Base-by-base conservation (phyloP, 768 basidiomycete genomes). In the Rhizopogon rudus region DNA sequence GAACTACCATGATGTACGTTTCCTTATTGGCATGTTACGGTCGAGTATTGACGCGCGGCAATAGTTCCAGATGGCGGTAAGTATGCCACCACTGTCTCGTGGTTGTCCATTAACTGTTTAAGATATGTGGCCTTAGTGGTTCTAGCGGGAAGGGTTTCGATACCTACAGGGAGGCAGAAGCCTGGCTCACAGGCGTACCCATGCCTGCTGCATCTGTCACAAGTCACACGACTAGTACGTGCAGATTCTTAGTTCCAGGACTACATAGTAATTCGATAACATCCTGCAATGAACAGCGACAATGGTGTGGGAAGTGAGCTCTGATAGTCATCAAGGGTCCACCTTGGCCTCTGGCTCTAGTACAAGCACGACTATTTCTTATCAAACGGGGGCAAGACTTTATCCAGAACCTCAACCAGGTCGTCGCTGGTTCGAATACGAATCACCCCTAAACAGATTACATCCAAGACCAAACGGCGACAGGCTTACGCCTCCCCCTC, bases 111-210 rank as follows among this genome's bases (percentile, higher is more conserved):
- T 45, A 17, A 28, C 13, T 20, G n/a, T 41, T 44, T 25, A 28
- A 69, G 70, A 71, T 61, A 6, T 43, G 45, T 22, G 68, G 68
- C 12, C 31, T 70, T n/a, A 70, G 68, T 49, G 70, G 68, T 28
- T 56, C 61, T 16, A 71, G 70, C 8, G 66, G 63, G 13, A 70
- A 68, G 49, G 70, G 70, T 3, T 70, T 71, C 16, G 68, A 70
- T 39, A 68, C 53, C 6, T 43, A 70, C 1, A 35, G 55, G 3
- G 70, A 71, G 8, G 68, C 68, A 0, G 56, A 63, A 40, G 45
- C 51, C 8, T 70, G 70, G 68, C 20, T 70, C 17, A 44, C 7
- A 2, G 58, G 3, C 51, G 4, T 62, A 40, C 28, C 61, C 53
- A 44, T 63, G 13, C 29, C 58, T 53, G 51, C 59, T 41, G 20